A percentile compares a stretch with the other conserved stretches of the same genome.
phyloP scores from a whole-genome alignment of 2,329 filamentous ascomycete genomes.

The Penicillium rolfsii region DNA sequence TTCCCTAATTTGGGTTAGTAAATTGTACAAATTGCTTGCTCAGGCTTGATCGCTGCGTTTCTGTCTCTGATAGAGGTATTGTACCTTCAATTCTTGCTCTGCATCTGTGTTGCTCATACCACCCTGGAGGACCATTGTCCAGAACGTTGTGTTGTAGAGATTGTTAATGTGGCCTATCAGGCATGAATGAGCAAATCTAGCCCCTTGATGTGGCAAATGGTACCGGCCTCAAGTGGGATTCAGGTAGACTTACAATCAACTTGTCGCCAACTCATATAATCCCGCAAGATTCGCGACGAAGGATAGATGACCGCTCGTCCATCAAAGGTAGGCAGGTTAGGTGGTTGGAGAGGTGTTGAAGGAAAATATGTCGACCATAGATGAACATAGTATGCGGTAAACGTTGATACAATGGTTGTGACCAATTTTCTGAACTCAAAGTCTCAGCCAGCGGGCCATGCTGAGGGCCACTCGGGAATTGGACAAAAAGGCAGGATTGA shows the following conservation, averaged over 20 bases:
- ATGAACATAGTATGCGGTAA: constrained; percentile 87
- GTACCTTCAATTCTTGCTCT: constrained; percentile 75
- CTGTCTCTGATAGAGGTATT: constrained; percentile 23
- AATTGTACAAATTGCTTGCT: not conserved
- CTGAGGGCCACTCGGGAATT: not conserved
- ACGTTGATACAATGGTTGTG: constrained; percentile 87
- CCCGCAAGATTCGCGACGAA: constrained; percentile 75
- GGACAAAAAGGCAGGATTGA: not conserved
- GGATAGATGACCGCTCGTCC: constrained; percentile 91
- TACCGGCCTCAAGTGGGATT: too few relatives aligned
- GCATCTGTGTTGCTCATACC: constrained; percentile 77
- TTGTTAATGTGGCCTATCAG: constrained; percentile 92
- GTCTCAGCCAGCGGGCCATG: not conserved
- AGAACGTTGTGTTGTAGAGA: constrained; percentile 96
- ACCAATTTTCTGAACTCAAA: constrained; percentile 73
- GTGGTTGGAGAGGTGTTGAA: constrained; percentile 68
- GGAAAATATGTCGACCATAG: constrained; percentile 79
- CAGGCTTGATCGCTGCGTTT: not conserved
- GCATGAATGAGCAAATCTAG: not conserved
- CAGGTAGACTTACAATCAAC: constrained; percentile 75
- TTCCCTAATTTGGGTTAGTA: constrained; percentile 63
- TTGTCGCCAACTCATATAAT: constrained; percentile 97
- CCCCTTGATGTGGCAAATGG: not conserved
- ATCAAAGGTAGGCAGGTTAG: constrained; percentile 82
- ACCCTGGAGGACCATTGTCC: constrained; percentile 79